Evolutionary conservation across 805 yeast species (phyloP).

Genomic region (Dipodascus albidus): DNA sequence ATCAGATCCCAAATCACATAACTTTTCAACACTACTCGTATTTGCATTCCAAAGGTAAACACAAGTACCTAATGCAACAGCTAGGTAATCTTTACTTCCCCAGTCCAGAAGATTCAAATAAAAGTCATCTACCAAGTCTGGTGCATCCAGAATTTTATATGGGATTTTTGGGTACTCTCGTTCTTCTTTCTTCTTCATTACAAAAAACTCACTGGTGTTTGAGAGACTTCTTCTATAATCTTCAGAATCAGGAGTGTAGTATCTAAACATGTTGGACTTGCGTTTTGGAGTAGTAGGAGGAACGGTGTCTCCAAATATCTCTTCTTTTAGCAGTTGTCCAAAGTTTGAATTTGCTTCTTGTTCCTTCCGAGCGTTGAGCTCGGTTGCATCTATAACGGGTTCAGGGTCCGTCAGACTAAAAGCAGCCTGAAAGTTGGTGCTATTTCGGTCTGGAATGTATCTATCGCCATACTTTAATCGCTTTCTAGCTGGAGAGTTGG

Average conservation of each 20-base stretch:
- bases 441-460: constrained; percentile 78
- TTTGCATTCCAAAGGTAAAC: constrained; percentile 88
- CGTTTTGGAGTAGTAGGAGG: constrained; percentile 31
- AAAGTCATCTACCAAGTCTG: constrained; percentile 88
- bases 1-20: constrained; percentile 54
- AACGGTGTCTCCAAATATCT: constrained; percentile 79
- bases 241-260: constrained; percentile 10
- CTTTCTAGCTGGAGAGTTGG: constrained; percentile 7
- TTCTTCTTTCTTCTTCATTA: background rate
- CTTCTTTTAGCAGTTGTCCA: constrained; percentile 76
- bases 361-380: constrained; percentile 25
- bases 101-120: constrained; percentile 88
- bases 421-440: constrained; percentile 81
- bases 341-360: constrained; percentile 83
- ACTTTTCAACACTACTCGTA: constrained; percentile 68
- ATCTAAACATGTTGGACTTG: constrained; percentile 28
- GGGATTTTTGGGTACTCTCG: constrained; percentile 54
- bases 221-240: constrained; percentile 72
- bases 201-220: constrained; percentile 44
- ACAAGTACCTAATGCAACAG: constrained; percentile 79
- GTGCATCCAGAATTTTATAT: constrained; percentile 89
- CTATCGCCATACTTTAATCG: constrained; percentile 64
- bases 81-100: constrained; percentile 82
- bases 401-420: constrained; percentile 37
- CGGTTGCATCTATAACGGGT: constrained; percentile 21